phyloP scores from a whole-genome alignment of 345 rosid species.

The Pugionium dolabratum region DNA sequence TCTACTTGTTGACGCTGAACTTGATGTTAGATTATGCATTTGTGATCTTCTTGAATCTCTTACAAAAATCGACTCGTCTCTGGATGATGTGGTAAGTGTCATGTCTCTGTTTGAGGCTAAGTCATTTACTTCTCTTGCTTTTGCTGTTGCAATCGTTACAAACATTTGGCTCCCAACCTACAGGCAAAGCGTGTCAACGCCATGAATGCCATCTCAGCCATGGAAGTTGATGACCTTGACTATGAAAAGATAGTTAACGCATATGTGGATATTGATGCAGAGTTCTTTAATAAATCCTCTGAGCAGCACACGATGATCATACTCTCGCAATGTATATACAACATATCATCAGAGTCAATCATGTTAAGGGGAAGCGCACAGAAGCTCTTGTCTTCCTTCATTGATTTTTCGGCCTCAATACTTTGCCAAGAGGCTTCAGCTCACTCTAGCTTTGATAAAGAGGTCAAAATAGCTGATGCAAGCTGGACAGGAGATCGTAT shows the following conservation, averaged over 20 bases:
- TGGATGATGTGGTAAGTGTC: constrained; percentile 57
- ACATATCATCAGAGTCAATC: constrained; percentile 72
- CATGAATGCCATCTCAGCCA: constrained; percentile 69
- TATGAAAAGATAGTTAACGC: constrained; percentile 65
- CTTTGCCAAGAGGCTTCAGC: constrained; percentile 43
- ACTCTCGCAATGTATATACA: constrained; percentile 74
- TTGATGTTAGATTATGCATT: constrained; percentile 59
- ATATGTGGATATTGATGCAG: constrained; percentile 58
- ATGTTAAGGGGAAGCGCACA: constrained; percentile 79
- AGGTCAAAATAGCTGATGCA: constrained; percentile 40
- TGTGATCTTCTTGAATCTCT: constrained; percentile 74
- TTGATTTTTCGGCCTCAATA: constrained; percentile 64
- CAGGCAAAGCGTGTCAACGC: constrained; percentile 68
- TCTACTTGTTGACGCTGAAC: constrained; percentile 63
- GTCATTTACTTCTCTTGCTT: constrained; percentile 26
- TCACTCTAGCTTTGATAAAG: constrained; percentile 37
- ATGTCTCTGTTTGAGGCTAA: constrained; percentile 20
- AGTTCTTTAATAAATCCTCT: constrained; percentile 50
- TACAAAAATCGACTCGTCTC: constrained; percentile 66
- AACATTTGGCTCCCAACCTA: constrained; percentile 35
- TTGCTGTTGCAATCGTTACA: constrained; percentile 10
- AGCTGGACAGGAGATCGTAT: constrained; percentile 62
- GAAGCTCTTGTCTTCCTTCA: constrained; percentile 63
- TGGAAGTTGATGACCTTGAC: constrained; percentile 82
- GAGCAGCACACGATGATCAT: constrained; percentile 63